Base-by-base conservation (phyloP, 768 basidiomycete genomes). In the Thelephora ganbajun region DNA sequence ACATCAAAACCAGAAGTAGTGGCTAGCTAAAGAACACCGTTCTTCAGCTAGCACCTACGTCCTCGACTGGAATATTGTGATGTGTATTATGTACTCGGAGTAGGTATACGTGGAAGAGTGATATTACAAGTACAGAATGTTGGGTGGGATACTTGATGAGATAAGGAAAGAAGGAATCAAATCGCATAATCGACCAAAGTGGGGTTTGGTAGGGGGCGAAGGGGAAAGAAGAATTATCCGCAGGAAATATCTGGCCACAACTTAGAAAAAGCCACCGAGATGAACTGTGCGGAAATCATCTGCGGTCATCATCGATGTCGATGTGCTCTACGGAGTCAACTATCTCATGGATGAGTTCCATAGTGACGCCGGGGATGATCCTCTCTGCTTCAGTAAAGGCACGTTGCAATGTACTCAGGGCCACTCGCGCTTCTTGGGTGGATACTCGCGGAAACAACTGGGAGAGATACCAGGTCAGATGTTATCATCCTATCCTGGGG, bases 321-420 rank as follows among this genome's bases (percentile, higher is more conserved):
- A 91, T 86, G 53, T 83, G 86, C 60, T 92, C 88, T 14, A 92
- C 88, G 12, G 87, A 89, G 61, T 92, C 88, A 19, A 91, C 87
- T 53, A 92, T 90, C 66, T 96, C 93, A 58, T 89, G 86, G 47
- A 96, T 86, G 44, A 97, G 72, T 51, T 94, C 94, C 66, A 86
- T 69, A 19, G 91, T 87, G 26, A 99, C 81, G 4, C 96, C 96
- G 6, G 96, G 96, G 55, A 98, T 96, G 48, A 90, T 83, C 50
- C 86, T 74, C 66, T 99, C 96, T 11, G 93, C 93, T 23, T 96
- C 90, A 22, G 88, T 87, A 58, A 97, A 93, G 2, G 96, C 93
- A 26, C 86, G 75, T 55, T 96, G 87, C 11, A 98, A 70, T 44
- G 85, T 75, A 50, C 82, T 84, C 45, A 99, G 72, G 16, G 87